Base-by-base conservation (phyloP, 2,329 filamentous ascomycete species). In the Microsporum canis region DNA sequence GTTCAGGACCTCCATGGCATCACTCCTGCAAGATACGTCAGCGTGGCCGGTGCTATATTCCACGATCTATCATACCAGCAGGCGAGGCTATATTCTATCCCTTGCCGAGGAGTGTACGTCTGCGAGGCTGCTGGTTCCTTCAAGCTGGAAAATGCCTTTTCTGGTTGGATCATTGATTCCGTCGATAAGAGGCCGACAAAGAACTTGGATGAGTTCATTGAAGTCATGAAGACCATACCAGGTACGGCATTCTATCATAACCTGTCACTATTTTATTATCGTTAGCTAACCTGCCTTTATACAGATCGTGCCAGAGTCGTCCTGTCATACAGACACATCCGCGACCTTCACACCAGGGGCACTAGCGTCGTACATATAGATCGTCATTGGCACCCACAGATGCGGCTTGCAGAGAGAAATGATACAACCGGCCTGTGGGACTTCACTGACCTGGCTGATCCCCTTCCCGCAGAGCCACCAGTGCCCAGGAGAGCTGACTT, bases 21-120 rank as follows among this genome's bases (percentile, higher is more conserved):
- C 72, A 97, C 94, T 2, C 94, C 95, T 12, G 91, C 96, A 75
- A 88, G 91, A 63, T 99, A 97, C 71, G 88, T 97, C 60, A 89
- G 91, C 3, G 92, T 97, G 49, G 89, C 91, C 47, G 95, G 94
- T 23, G 94, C 87, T 29, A 92, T 91, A 62, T 97, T 99, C 79
- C 95, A 99, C 76, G 85, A 95, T 71, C 79, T 99, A 17, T 99
- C 95, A 0, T 99, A 99, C 73, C 94, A 99, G 71, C 91, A 97
- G 75, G 91, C 94, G n/a, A 86, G 94, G 7, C 82, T 96, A 3
- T 97, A 96, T 72, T 92, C 91, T 38, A 91, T 99, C 62, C 86
- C 91, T 7, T 88, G 91, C 68, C 87, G 91, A 72, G 94, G 94
- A 38, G 91, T 99, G 17, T 99, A 89, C 71, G 88, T 97, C 62